These are phyloP conservation scores for Psilocybe subaeruginosa DNA, from an alignment of 768 basidiomycete species.

Conservation along the genomic window DNA sequence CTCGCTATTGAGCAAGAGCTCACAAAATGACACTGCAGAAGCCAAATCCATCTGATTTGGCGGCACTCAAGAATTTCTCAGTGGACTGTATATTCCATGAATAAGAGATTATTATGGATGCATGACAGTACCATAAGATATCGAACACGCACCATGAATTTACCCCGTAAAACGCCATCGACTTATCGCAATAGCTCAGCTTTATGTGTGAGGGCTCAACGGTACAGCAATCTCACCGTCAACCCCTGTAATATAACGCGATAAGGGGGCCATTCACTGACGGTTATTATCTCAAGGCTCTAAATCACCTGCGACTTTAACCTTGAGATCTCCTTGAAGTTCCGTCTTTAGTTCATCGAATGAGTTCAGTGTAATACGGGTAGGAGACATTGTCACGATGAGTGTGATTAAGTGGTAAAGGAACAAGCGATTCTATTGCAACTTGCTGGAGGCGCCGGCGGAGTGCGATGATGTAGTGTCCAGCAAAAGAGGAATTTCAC, in stretches of 20 bases:
- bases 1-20: constrained; percentile 26
- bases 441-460: background rate
- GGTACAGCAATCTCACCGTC: constrained; percentile 64
- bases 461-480: background rate
- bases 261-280: background rate
- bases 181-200: constrained; percentile 46
- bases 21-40: constrained; percentile 95
- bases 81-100: constrained; percentile 63
- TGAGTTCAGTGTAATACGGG: constrained; percentile 33
- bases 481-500: background rate
- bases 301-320: constrained; percentile 88
- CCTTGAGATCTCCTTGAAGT: constrained; percentile 71
- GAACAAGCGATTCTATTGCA: background rate
- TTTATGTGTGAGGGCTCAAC: background rate
- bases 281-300: background rate
- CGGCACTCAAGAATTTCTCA: constrained; percentile 86
- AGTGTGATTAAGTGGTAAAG: background rate
- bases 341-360: constrained; percentile 58
- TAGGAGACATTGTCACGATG: background rate
- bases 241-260: constrained; percentile 38
- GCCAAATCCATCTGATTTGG: constrained; percentile 81
- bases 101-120: background rate
- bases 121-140: background rate
- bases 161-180: constrained; percentile 94
- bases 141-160: constrained; percentile 70